Base-by-base conservation (phyloP, 352 stramenopile species). In the Phytophthora megakarya region DNA sequence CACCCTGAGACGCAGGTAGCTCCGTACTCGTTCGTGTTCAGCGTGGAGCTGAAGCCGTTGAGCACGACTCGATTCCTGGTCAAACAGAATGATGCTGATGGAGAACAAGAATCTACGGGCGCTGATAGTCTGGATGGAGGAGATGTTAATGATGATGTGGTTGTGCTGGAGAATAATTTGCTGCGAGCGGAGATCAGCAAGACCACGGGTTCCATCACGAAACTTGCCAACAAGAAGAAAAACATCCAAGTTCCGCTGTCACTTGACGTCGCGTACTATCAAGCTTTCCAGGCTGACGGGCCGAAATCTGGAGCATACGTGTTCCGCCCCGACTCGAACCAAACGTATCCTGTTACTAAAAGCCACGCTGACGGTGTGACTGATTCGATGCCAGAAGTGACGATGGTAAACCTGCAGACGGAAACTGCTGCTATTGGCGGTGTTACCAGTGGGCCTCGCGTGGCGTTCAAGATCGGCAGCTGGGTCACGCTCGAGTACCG, bases 271-370 rank as follows among this genome's bases (percentile, higher is more conserved):
- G 59, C 59, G 16, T 93, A 92, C 67, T 93, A 93, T 50, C 77
- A 88, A 28, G 67, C 79, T 10, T 91, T 76, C 55, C 78, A 89
- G 46, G 72, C 61, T 4, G 25, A 78, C 1, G 70, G 73, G 4
- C 86, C 95, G 58, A 92, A 96, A 62, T 98, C 93, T 21, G 97
- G 97, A 18, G 97, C 97, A 6, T 99, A 99, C 70, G 92, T 98
- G 16, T 99, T 99, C 78, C 86, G 95, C 44, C 96, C 97, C 0
- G 80, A 94, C 56, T 89, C 76, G 37, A 88, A 92, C 51, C 79
- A 80, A 22, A 74, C 86, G 2, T 78, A 92, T 54, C 47, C 72
- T 0, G 48, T 86, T 10, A 63, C 67, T n/a, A 65, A 49, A 28
- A 63, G 56, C 12, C 48, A 15, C 10, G 12, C n/a, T 10, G 47